Conservation (phyloP, 768 basidiomycete species). For the Tremella mesenterica region DNA sequence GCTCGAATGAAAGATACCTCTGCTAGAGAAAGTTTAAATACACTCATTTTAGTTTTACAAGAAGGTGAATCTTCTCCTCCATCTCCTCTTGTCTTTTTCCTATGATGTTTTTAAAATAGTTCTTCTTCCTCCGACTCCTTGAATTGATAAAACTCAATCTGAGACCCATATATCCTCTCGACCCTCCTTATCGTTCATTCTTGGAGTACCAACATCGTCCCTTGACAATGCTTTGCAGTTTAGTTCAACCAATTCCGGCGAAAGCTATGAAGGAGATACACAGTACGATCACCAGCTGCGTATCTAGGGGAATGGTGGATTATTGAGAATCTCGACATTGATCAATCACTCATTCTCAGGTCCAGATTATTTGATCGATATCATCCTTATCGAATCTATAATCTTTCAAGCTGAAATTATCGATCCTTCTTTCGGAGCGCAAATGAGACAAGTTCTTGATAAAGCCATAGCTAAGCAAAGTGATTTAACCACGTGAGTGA, state of each 20-base stretch:
- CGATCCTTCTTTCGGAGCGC: constrained; percentile 12
- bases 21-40: neutral
- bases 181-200: neutral
- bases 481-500: constrained; percentile 8
- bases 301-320: neutral
- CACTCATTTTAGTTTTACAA: constrained; percentile 13
- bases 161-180: no score
- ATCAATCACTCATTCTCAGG: no score
- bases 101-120: no score
- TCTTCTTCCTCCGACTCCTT: no score
- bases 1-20: neutral
- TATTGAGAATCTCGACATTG: no score
- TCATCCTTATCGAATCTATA: constrained; percentile 21
- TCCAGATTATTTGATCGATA: constrained; percentile 34
- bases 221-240: no score
- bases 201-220: neutral
- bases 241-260: no score
- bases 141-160: no score
- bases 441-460: constrained; percentile 19
- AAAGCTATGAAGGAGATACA: no score
- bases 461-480: constrained; percentile 15
- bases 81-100: no score
- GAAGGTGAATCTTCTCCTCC: constrained; percentile 15
- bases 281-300: neutral
- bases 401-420: constrained; percentile 29